Base-by-base conservation (phyloP, 371 early-diverging fungal genomes). In the Zancudomyces culisetae region DNA sequence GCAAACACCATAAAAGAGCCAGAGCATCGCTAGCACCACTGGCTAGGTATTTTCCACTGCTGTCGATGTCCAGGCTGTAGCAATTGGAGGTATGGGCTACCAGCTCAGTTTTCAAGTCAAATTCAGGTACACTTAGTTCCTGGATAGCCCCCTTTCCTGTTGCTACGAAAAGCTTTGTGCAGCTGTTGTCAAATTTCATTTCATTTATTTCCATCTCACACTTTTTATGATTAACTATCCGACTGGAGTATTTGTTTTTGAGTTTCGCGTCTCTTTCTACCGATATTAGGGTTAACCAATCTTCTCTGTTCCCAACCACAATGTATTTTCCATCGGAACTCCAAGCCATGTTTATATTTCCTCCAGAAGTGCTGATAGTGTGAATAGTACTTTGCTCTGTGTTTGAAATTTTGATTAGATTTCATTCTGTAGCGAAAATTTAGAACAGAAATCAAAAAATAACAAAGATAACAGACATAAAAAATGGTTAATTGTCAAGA, bases 181-280 rank as follows among this genome's bases (percentile, higher is more conserved):
- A 6, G 3, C 6, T 12, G 19, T 39, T 28, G 30, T 51, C 52
- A 2, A 2, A 51, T 4, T 26, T 20, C 42, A 51, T 27, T 26
- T 51, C 52, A 51, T 43, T 43, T 13, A 45, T 51, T 39, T 51
- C n/a, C n/a, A n/a, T n/a, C n/a, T n/a, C n/a, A 35, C 15, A 35
- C 15, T 35, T 6, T 35, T 35, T n/a, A n/a, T 41, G 18, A 41
- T n/a, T 18, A 41, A 18, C 18, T 41, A 18, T 41, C 41, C 41
- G n/a, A 18, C 18, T 41, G 18, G 18, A 41, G 18, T 41, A 18
- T 41, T 41, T 18, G n/a, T 41, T n/a, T 18, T n/a, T n/a, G 41
- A 41, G 18, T 41, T 41, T 18, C 18, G n/a, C 41, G 18, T n/a
- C 18, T 41, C 18, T 41, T n/a, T n/a, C n/a, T n/a, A n/a, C n/a